Conservation (phyloP, 108 stramenopile species). For the Nannochloropsis granulata region DNA sequence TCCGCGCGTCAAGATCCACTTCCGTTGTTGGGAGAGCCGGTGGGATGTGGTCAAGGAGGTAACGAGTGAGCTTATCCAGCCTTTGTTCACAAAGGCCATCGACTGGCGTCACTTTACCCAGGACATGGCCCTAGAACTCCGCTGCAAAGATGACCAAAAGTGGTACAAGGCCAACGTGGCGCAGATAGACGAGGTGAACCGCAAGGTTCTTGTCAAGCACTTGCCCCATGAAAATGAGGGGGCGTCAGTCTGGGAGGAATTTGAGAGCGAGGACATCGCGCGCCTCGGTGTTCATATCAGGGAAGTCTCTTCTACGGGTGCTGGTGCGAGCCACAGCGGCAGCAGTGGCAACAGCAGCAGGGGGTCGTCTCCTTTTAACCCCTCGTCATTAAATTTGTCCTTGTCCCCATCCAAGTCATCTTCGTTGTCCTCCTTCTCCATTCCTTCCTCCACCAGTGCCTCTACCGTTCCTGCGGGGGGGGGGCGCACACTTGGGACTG, state of each 20-base stretch:
- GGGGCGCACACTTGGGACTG: background rate
- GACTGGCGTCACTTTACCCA: background rate
- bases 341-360: no score
- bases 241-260: background rate
- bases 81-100: background rate
- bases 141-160: background rate
- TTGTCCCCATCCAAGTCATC: no score
- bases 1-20: background rate
- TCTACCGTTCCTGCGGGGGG: background rate
- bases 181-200: background rate
- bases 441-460: background rate
- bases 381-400: no score
- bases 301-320: no score
- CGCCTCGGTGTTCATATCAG: background rate
- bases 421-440: background rate
- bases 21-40: background rate
- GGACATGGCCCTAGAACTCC: background rate
- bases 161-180: background rate
- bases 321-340: no score
- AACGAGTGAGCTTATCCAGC: background rate
- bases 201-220: background rate
- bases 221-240: background rate
- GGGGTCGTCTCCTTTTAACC: no score
- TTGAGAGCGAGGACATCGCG: background rate
- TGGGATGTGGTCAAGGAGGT: background rate